A percentile compares a stretch with the other conserved stretches of the same genome.
phyloP scores from a whole-genome alignment of 495 filamentous ascomycete species.

The Daldinia caldariorum region DNA sequence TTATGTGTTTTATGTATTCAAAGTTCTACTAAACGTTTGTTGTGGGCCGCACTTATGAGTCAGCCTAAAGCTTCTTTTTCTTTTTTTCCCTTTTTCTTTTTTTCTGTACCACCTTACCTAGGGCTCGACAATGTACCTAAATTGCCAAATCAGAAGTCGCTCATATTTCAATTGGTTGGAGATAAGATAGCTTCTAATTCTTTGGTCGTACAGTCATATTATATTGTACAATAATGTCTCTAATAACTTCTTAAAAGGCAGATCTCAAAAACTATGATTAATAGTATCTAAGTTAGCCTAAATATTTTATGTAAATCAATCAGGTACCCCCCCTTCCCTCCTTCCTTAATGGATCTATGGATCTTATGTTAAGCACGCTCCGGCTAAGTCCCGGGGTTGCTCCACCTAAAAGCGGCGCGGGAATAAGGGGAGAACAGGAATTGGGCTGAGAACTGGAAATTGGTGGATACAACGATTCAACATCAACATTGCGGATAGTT shows the following conservation, averaged over 20 bases:
- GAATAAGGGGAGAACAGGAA: background rate
- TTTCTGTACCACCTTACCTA: background rate
- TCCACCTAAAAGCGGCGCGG: background rate
- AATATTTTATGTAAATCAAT: slow-evolving; percentile 9
- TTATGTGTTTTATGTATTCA: background rate
- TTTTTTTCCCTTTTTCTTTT: background rate
- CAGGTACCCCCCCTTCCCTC: too few species aligned
- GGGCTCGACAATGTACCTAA: background rate
- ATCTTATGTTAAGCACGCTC: background rate
- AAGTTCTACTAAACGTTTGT: background rate
- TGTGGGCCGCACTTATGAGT: background rate
- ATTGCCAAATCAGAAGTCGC: slow-evolving; percentile 1
- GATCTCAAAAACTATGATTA: slow-evolving; percentile 3
- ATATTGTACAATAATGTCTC: background rate
- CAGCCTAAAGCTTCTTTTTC: slow-evolving; percentile 7
- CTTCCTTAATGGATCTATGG: background rate
- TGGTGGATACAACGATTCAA: too few species aligned
- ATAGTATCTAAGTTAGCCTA: background rate
- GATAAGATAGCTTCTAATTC: slow-evolving; percentile 2
- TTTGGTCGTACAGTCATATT: background rate
- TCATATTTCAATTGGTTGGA: slow-evolving; percentile 2
- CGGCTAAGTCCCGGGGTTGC: background rate
- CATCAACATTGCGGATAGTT: background rate
- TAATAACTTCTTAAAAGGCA: background rate
- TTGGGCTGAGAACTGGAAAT: too few species aligned